Evolutionary conservation across 768 basidiomycete genomes (phyloP).

Genomic region (Phanerochaete carnosa): DNA sequence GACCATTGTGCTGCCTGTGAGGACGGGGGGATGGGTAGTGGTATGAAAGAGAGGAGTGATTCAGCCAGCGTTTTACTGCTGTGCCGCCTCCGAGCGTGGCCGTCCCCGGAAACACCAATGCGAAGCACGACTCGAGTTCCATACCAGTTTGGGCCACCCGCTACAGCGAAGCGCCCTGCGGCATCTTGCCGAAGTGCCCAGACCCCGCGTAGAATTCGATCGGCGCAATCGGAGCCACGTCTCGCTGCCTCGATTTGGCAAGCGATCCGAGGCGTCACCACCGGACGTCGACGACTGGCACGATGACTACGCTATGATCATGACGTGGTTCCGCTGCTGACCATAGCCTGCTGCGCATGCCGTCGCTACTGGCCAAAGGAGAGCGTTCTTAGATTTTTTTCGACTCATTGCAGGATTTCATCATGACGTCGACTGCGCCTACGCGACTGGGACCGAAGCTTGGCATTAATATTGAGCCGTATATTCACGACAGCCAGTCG

Average conservation of each 20-base stretch:
- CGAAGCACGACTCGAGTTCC: neutral
- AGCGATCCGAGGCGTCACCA: neutral
- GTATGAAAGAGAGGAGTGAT: neutral
- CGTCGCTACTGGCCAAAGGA: neutral
- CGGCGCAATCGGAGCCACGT: slow-evolving; percentile 2
- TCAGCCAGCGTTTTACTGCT: neutral
- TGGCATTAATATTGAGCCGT: neutral
- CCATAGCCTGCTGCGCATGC: neutral
- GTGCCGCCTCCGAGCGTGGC: slow-evolving; percentile 4
- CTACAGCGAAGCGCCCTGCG: neutral
- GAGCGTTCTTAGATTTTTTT: neutral
- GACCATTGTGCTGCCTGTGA: neutral
- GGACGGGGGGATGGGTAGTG: neutral
- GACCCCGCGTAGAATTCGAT: neutral
- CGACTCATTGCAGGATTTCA: neutral
- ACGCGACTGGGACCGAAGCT: neutral
- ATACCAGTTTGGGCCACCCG: slow-evolving; percentile 4
- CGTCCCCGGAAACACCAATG: neutral
- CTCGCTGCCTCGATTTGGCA: neutral
- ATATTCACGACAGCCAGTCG: too few relatives aligned
- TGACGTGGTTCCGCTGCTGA: neutral
- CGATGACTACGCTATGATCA: neutral
- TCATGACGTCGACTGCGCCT: neutral
- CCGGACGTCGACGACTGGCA: neutral
- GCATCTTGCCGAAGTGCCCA: neutral